Conservation (phyloP, 805 yeast species). For the Teunomyces panamensis region DNA sequence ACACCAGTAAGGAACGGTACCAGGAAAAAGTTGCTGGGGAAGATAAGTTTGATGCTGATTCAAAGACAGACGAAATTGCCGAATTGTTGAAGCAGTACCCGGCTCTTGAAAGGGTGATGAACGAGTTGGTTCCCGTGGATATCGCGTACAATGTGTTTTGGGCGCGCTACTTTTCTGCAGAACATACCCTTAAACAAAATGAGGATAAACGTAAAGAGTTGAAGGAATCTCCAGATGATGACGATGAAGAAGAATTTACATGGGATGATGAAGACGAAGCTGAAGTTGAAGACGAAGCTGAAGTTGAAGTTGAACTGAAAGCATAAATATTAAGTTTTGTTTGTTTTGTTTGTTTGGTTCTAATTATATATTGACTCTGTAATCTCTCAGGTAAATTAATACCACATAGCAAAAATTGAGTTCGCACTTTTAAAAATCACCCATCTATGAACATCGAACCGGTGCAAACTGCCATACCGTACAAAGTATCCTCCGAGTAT, state of each 20-base stretch:
- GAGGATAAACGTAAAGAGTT: conserved; percentile 67
- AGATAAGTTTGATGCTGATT: conserved; percentile 40
- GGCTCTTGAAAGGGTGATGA: conserved; percentile 54
- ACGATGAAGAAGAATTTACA: conserved; percentile 50
- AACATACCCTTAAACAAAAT: conserved; percentile 51
- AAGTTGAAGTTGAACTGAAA: background rate
- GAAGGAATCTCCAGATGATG: conserved; percentile 26
- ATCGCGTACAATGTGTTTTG: conserved; percentile 66
- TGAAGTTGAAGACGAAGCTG: conserved; percentile 46
- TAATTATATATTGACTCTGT: background rate
- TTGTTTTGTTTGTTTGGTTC: too few species aligned
- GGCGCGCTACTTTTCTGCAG: conserved; percentile 63
- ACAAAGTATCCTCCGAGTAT: conserved; percentile 5
- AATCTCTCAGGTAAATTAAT: too few species aligned
- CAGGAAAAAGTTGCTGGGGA: conserved; percentile 15
- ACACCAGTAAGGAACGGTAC: conserved; percentile 27
- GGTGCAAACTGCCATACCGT: conserved; percentile 5
- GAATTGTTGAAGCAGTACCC: conserved; percentile 46
- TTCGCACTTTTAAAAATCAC: background rate
- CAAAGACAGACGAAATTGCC: conserved; percentile 50
- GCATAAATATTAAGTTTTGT: too few species aligned
- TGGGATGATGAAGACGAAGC: conserved; percentile 54
- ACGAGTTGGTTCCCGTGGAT: conserved; percentile 62
- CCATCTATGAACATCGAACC: background rate
- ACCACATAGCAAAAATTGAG: background rate